phyloP scores from a whole-genome alignment of 495 filamentous ascomycete genomes.

The Aspergillus sclerotiicarbonarius region DNA sequence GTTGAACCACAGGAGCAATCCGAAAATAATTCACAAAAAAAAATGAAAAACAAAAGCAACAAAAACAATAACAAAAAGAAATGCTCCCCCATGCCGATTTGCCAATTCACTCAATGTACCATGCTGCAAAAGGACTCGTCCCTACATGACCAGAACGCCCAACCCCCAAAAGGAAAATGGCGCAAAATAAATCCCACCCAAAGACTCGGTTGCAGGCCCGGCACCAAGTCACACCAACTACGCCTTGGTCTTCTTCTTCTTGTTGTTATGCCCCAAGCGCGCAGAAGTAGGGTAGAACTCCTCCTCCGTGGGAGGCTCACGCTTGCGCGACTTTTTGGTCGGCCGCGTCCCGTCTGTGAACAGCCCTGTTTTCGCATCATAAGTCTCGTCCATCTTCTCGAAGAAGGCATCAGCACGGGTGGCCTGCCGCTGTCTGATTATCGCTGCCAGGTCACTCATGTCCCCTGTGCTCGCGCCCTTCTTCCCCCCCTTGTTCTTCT shows the following conservation, averaged over 20 bases:
- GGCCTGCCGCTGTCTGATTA: constrained; percentile 59
- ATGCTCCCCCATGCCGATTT: not conserved
- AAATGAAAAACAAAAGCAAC: not conserved
- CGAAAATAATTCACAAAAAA: not conserved
- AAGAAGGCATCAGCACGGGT: constrained; percentile 55
- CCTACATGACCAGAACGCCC: not conserved
- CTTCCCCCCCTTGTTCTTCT: constrained; percentile 23
- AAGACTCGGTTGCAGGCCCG: not conserved
- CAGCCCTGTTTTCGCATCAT: too few relatives aligned
- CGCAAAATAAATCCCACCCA: not conserved
- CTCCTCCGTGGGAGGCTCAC: constrained; percentile 31
- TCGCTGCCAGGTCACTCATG: constrained; percentile 49
- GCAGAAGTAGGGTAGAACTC: constrained; percentile 30
- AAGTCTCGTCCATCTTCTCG: constrained; percentile 71
- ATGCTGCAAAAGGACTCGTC: not conserved
- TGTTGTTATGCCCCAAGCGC: constrained; percentile 29
- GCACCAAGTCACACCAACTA: constrained; percentile 30
- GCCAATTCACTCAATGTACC: not conserved
- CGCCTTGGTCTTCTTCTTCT: constrained; percentile 39
- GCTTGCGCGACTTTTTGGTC: too few relatives aligned
- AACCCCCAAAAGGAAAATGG: constrained; percentile 5
- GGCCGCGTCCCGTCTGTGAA: too few relatives aligned
- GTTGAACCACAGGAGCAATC: not conserved
- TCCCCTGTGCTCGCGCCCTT: constrained; percentile 19
- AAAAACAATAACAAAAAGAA: not conserved